phyloP scores from a whole-genome alignment of 306 rosid genomes.

The Quercus suber region DNA sequence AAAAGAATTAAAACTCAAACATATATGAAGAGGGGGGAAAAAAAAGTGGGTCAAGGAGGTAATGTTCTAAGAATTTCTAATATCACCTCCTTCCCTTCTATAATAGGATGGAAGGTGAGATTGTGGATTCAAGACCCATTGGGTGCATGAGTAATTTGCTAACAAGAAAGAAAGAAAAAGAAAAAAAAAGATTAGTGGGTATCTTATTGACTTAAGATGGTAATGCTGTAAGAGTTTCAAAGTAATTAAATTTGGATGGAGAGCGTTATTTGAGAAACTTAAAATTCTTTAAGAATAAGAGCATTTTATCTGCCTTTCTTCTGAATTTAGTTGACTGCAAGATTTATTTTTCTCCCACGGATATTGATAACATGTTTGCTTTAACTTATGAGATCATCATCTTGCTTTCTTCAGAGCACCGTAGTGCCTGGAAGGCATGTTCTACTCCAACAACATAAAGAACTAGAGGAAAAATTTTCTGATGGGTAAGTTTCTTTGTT shows the following conservation, averaged over 20 bases:
- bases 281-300: background rate
- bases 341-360: background rate
- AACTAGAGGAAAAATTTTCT: slow-evolving; percentile 68
- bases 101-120: too few species aligned
- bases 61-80: background rate
- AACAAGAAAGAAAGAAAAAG: too few species aligned
- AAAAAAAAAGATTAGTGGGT: background rate
- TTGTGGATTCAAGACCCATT: too few species aligned
- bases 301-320: background rate
- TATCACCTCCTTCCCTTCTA: too few species aligned
- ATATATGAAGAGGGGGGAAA: background rate
- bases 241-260: background rate
- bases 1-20: background rate
- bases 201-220: background rate
- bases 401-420: slow-evolving; percentile 58
- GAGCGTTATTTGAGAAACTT: background rate
- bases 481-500: slow-evolving; percentile 69
- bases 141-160: too few species aligned
- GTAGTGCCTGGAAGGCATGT: slow-evolving; percentile 84
- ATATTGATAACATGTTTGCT: background rate
- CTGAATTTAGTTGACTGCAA: background rate
- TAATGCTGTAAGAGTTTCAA: background rate
- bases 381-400: slow-evolving; percentile 15
- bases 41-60: background rate
- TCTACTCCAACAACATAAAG: slow-evolving; percentile 60